Conservation (phyloP, 805 yeast species). For the Nakazawaea wyomingensis region DNA sequence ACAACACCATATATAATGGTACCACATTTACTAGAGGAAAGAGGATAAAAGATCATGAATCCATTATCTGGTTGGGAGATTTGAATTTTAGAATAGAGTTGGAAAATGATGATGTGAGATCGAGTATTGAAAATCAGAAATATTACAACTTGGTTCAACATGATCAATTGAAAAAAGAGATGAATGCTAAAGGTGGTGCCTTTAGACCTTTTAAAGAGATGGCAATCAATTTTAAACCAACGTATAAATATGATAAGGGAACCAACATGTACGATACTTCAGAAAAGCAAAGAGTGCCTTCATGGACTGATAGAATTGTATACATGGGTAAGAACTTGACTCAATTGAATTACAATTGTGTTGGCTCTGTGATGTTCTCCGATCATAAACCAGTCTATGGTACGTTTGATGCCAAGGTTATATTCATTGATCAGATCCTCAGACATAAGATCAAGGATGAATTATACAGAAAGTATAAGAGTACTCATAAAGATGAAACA, state of each 20-base stretch:
- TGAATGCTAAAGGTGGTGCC: conserved; percentile 58
- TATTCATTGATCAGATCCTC: conserved; percentile 59
- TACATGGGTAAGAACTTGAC: conserved; percentile 52
- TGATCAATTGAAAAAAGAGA: conserved; percentile 79
- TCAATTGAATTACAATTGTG: conserved; percentile 66
- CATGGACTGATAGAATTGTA: conserved; percentile 89
- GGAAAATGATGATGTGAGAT: conserved; percentile 65
- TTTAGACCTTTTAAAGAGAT: conserved; percentile 81
- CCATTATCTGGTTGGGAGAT: conserved; percentile 89
- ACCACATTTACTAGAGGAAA: conserved; percentile 56
- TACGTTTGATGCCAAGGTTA: conserved; percentile 61
- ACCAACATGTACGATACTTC: conserved; percentile 79
- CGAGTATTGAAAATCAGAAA: conserved; percentile 17
- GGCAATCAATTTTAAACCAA: conserved; percentile 78
- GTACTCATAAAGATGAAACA: conserved; percentile 14
- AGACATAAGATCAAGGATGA: conserved; percentile 51
- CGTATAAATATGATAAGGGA: conserved; percentile 91
- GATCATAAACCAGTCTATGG: conserved; percentile 95
- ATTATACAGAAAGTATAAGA: conserved; percentile 54
- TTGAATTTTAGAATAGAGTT: conserved; percentile 79
- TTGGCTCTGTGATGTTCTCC: conserved; percentile 55
- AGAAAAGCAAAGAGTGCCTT: conserved; percentile 89
- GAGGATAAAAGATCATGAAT: conserved; percentile 71
- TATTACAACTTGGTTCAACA: conserved; percentile 41
- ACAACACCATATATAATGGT: conserved; percentile 70